Base-by-base conservation (phyloP, 2,329 filamentous ascomycete genomes). In the Colletotrichum euphorbiae region DNA sequence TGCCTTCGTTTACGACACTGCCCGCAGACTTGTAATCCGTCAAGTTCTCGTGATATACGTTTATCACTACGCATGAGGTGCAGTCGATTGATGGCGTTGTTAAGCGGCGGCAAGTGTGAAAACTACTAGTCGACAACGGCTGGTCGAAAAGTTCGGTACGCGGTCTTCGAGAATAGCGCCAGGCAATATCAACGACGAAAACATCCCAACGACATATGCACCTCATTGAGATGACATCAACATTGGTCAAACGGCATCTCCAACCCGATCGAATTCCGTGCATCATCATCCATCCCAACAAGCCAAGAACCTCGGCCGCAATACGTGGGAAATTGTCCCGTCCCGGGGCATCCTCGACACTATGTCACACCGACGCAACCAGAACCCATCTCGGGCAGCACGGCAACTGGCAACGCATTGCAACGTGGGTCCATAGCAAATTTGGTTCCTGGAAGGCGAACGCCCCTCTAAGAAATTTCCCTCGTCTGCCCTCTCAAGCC, bases 331-430 rank as follows among this genome's bases (percentile, higher is more conserved):
- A 61, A 61, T 52, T 62, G 24, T 50, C 42, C 50, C 58, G 57
- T 38, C 17, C 61, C 61, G 24, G 15, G 19, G 42, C 43, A 21
- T 28, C 38, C 51, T 63, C 64, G 64, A 67, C 28, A 33, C 40
- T 6, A 57, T 52, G 59, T 67, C 58, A 63, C 64, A 67, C 64
- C 64, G 59, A 67, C 59, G 52, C 52, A 33, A 67, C 59, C 57
- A 33, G n/a, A 31, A 19, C 46, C 6, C 43, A 28, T 17, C 33
- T 28, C 57, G 46, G 57, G 33, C 57, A 51, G 19, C 17, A 24
- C 45, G 57, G 57, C 46, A 51, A 61, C 46, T 33, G 57, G 57
- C 46, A 51, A 61, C 46, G 57, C 57, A 42, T 21, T 61, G 46
- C 46, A 52, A 61, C 46, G 46, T 43, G 46, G 31, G 45, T 48